Base-by-base conservation (phyloP, 495 filamentous ascomycete genomes). In the Podospora appendiculata region DNA sequence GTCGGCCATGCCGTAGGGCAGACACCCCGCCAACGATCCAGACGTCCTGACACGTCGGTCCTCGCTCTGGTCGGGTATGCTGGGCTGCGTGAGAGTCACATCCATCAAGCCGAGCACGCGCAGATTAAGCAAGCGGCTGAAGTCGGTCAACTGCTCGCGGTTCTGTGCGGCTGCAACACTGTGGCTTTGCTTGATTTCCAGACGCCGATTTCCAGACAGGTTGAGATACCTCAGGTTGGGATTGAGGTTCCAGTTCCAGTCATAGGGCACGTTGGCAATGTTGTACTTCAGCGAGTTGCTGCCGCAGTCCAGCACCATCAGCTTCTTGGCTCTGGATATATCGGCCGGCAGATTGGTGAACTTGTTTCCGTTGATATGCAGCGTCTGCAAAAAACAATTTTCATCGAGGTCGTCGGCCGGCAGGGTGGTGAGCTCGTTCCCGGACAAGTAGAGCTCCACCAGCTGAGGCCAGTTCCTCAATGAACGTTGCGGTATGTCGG, bases 181-280 rank as follows among this genome's bases (percentile, higher is more conserved):
- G 34, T 75, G 69, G 50, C 81, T 79, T 59, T 85, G 89, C 65
- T 97, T 97, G 69, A 99, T 99, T 69, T 99, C 94, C 40, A 99
- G 69, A 33, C 92, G 84, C 67, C 96, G 94, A 74, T 99, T 99
- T 19, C 94, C 93, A 7, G 92, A 96, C 54, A 99, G 80, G 60
- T 96, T 99, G 53, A 99, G 84, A 60, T 94, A 97, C 54, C 90
- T 88, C 51, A 99, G 73, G 54, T 95, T 91, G 38, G 86, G 85
- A 55, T 97, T 99, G 79, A 91, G 89, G 65, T 96, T 97, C 93
- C 93, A 99, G 60, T 99, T 99, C 93, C 93, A 99, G 64, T 99
- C 93, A 61, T 99, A 99, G 1, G 94, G 93, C 79, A 94, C 95
- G 62, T 99, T 99, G 25, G 90, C 93, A 35, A 99, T 91, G 63